Base-by-base conservation (phyloP, 805 yeast species). In the Dipodascopsis tothii region DNA sequence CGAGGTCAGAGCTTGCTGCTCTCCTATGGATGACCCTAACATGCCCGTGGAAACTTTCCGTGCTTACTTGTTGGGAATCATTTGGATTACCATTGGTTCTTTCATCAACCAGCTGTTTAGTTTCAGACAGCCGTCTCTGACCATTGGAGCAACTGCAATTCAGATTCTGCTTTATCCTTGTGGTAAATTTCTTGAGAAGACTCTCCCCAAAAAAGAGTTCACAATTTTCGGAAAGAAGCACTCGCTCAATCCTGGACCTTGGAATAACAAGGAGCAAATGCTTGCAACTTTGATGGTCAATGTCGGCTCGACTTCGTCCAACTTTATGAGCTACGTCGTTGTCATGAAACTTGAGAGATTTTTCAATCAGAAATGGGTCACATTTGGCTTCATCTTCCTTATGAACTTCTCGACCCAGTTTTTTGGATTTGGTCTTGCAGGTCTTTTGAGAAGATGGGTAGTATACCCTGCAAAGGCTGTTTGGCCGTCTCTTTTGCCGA, bases 371-470 rank as follows among this genome's bases (percentile, higher is more conserved):
- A 22, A 52, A 4, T 60, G 65, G 59, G 63, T 64, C 9, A 44
- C 51, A 14, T 69, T 73, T 59, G 73, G 77, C 1, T 81, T 71
- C 59, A 80, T 77, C 60, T 51, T 78, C 11, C 52, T 77, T 28
- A 64, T 80, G 27, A 62, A 74, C 1, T 50, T 78, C 3, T 69
- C 81, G 2, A 69, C 83, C 1, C 80, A 78, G 56, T 75, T 74
- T 48, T 62, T 80, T 51, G 87, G 86, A 20, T 74, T 77, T 55
- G 80, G 83, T 1, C 71, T 80, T 58, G 84, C 85, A 4, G 80
- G 82, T 39, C 56, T 80, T 18, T 69, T 78, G 69, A 70, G 81
- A 55, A 72, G 73, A 49, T 66, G 78, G 17, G 43, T 39, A 14
- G 70, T 78, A 7, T 72, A 75, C 51, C 80, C 84, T 9, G 72